Conservation (phyloP, 1,284 basidiomycete species). For the Anthracocystis panici-leucophaei region DNA sequence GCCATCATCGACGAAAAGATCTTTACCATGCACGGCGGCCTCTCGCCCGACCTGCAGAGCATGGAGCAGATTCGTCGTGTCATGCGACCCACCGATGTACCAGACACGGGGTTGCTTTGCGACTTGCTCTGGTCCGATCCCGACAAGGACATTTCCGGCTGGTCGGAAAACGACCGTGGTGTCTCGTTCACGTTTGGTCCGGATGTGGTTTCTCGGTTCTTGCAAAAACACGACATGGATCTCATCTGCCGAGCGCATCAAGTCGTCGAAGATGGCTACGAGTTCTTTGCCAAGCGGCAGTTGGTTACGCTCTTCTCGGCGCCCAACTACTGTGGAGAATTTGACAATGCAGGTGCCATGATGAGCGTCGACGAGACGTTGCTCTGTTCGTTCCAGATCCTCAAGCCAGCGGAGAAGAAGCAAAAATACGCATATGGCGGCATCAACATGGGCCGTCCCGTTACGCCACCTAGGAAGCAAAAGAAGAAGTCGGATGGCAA, state of each 20-base stretch:
- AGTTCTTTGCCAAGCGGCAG: slow-evolving; percentile 98
- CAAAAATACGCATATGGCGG: slow-evolving; percentile 76
- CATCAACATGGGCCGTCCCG: slow-evolving; percentile 72
- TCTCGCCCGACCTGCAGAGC: slow-evolving; percentile 96
- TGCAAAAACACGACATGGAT: slow-evolving; percentile 99
- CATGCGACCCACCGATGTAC: slow-evolving; percentile 98
- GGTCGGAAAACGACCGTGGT: slow-evolving; percentile 99
- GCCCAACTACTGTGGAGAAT: slow-evolving; percentile 97
- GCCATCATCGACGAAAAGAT: slow-evolving; percentile 98
- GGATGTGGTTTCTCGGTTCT: slow-evolving; percentile 95
- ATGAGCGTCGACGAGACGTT: slow-evolving; percentile 99
- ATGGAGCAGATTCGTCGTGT: slow-evolving; percentile 99
- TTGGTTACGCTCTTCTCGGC: slow-evolving; percentile 97
- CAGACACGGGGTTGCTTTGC: slow-evolving; percentile 96
- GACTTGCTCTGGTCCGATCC: slow-evolving; percentile 99
- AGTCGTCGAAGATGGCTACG: slow-evolving; percentile 99
- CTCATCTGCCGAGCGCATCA: slow-evolving; percentile 98
- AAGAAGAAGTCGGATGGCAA: slow-evolving; percentile 71
- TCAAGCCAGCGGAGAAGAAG: slow-evolving; percentile 99
- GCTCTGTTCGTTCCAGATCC: slow-evolving; percentile 92
- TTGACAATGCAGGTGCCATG: slow-evolving; percentile 99
- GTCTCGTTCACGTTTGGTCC: slow-evolving; percentile 99
- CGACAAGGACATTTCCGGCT: slow-evolving; percentile 98
- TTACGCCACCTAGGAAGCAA: slow-evolving; percentile 74
- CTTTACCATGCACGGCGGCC: slow-evolving; percentile 86